A percentile compares a stretch with the other conserved stretches of the same genome.
Conservation (phyloP, 1,139 yeast species). For the Wickerhamiella pararugosa region DNA sequence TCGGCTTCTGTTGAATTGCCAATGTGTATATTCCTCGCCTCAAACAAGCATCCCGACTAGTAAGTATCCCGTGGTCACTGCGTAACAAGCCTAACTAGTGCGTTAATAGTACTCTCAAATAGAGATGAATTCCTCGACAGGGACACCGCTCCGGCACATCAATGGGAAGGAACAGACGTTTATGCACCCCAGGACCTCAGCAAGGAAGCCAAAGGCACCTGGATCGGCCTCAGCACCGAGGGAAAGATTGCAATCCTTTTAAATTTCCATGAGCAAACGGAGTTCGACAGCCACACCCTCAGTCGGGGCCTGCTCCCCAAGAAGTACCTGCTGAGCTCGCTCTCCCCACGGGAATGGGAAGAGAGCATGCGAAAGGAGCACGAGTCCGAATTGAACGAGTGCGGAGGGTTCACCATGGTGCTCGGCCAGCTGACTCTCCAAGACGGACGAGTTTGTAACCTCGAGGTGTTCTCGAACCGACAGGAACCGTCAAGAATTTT, state of each 20-base stretch:
- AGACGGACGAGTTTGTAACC: constrained; percentile 16
- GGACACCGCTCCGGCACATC: constrained; percentile 52
- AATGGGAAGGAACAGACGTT: constrained; percentile 30
- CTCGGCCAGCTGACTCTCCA: constrained; percentile 40
- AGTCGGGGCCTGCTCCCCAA: constrained; percentile 66
- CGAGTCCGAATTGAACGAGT: constrained; percentile 23
- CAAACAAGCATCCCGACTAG: constrained; percentile 46
- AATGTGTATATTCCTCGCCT: constrained; percentile 54
- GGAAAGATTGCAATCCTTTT: constrained; percentile 65
- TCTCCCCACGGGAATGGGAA: constrained; percentile 35
- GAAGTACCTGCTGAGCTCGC: constrained; percentile 33
- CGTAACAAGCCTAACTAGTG: constrained; percentile 5
- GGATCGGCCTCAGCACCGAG: constrained; percentile 61
- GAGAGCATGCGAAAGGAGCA: constrained; percentile 11
- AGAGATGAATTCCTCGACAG: constrained; percentile 72
- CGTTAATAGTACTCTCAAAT: constrained; percentile 61
- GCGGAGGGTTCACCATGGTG: constrained; percentile 71
- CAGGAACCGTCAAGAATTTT: constrained; percentile 9
- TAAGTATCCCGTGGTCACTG: constrained; percentile 9
- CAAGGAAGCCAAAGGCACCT: constrained; percentile 68
- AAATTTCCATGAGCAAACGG: constrained; percentile 41
- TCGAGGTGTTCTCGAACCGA: constrained; percentile 27
- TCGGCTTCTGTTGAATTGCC: not conserved
- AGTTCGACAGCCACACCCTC: constrained; percentile 23
- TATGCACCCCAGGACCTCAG: constrained; percentile 68